These are phyloP conservation scores for Pythium utonaiense DNA, from an alignment of 352 stramenopile species.

Conservation along the genomic window DNA sequence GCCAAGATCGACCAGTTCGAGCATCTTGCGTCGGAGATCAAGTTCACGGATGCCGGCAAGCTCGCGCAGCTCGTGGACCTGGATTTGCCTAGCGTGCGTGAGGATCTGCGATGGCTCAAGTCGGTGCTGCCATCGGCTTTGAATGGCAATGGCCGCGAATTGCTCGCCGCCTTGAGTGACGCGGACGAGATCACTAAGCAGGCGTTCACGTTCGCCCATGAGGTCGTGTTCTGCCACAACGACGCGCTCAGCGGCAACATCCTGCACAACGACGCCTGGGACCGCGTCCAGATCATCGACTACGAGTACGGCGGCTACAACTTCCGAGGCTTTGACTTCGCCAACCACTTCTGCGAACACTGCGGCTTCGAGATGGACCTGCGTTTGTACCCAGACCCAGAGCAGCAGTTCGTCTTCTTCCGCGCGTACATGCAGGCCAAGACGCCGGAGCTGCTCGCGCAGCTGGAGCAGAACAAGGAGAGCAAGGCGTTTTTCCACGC, in stretches of 20 bases:
- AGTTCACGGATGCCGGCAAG: constrained; percentile 55
- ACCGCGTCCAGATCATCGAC: constrained; percentile 92
- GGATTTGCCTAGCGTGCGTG: constrained; percentile 49
- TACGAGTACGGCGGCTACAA: constrained; percentile 95
- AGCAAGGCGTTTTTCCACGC: constrained; percentile 82
- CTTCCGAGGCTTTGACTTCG: constrained; percentile 92
- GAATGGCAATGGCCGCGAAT: constrained; percentile 60
- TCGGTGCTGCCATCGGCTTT: constrained; percentile 69
- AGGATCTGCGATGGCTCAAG: constrained; percentile 80
- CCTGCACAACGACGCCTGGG: constrained; percentile 67
- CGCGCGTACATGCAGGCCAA: constrained; percentile 77
- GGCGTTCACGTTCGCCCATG: constrained; percentile 66
- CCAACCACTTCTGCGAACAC: constrained; percentile 95
- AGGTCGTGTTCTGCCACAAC: constrained; percentile 93
- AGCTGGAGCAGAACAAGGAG: constrained; percentile 66
- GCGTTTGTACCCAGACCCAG: constrained; percentile 72
- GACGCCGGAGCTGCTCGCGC: constrained; percentile 53
- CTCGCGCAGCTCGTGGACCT: constrained; percentile 53
- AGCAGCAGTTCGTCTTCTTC: constrained; percentile 86
- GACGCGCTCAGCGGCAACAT: constrained; percentile 90
- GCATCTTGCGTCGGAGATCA: constrained; percentile 62
- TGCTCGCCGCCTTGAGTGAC: constrained; percentile 40
- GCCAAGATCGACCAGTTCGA: constrained; percentile 80
- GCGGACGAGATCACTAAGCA: constrained; percentile 76
- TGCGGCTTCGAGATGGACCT: constrained; percentile 92